phyloP scores from a whole-genome alignment of 108 stramenopile genomes.

The Mediolabrus comicus region DNA sequence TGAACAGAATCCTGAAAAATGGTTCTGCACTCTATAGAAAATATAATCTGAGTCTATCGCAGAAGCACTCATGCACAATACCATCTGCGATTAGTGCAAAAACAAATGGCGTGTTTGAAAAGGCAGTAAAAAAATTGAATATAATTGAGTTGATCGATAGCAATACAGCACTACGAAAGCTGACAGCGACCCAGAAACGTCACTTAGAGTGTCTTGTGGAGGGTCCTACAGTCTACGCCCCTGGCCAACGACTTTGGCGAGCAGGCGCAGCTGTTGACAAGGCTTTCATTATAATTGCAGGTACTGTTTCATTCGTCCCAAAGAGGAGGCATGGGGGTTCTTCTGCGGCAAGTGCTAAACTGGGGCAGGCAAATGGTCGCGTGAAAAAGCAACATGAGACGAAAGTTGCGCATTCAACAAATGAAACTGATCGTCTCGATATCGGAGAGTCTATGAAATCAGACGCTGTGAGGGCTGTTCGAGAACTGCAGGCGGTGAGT shows the following conservation, averaged over 20 bases:
- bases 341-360: constrained; percentile 6
- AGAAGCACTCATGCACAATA: constrained; percentile 42
- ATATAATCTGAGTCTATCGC: constrained; percentile 59
- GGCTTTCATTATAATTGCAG: constrained; percentile 79
- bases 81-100: constrained; percentile 27
- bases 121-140: constrained; percentile 60
- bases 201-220: constrained; percentile 84
- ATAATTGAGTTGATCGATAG: constrained; percentile 71
- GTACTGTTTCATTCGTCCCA: constrained; percentile 79
- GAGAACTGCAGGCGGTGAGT: constrained; percentile 54
- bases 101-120: constrained; percentile 20
- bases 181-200: constrained; percentile 83
- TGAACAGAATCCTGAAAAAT: constrained; percentile 70
- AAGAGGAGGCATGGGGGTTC: constrained; percentile 65
- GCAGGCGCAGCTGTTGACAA: constrained; percentile 74
- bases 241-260: constrained; percentile 81
- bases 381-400: constrained; percentile 22
- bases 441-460: constrained; percentile 38
- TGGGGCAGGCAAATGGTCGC: background rate
- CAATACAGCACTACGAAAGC: constrained; percentile 80
- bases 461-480: constrained; percentile 48
- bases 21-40: constrained; percentile 74
- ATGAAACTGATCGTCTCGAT: background rate
- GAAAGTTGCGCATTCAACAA: constrained; percentile 4
- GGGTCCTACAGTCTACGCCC: constrained; percentile 66